A percentile compares a stretch with the other conserved stretches of the same genome.
Evolutionary conservation across 169 alveolate species (phyloP).

Genomic region (Perkinsus chesapeaki): DNA sequence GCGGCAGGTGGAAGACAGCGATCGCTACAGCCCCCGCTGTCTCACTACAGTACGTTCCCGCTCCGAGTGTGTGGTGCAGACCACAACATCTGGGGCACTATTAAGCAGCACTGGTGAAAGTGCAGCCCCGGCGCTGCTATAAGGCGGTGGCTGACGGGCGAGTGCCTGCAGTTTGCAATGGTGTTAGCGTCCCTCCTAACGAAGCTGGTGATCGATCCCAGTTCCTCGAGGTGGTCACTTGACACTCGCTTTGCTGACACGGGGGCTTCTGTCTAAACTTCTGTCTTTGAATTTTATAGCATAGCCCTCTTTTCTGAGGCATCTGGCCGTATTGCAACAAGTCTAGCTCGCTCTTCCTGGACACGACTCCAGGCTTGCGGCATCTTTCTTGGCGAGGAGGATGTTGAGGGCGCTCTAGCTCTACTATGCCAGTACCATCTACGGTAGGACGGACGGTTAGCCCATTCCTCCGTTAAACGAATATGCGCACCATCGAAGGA

Average conservation of each 20-base stretch:
- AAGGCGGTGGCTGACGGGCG: background rate
- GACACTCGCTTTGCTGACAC: background rate
- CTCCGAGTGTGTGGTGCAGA: background rate
- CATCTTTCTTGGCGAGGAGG: background rate
- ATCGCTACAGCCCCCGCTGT: conserved; percentile 43
- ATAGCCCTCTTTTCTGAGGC: background rate
- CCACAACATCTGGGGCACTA: background rate
- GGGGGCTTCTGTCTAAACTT: too few relatives aligned
- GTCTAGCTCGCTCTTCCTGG: background rate
- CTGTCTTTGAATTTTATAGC: background rate
- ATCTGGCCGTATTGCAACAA: background rate
- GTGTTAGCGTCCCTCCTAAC: background rate
- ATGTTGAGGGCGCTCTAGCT: background rate
- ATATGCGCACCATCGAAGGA: too few relatives aligned
- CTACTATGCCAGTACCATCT: too few relatives aligned
- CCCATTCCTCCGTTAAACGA: too few relatives aligned
- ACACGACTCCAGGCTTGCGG: background rate
- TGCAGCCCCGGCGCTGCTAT: background rate
- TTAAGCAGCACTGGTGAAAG: background rate
- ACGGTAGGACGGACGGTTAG: too few relatives aligned
- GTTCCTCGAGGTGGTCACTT: background rate
- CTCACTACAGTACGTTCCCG: background rate
- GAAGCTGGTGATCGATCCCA: background rate
- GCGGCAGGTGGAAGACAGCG: conserved; percentile 41
- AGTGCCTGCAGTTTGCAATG: background rate